Evolutionary conservation across 2,329 filamentous ascomycete species (phyloP), one percentile per base, ranked within the genome.

Genomic region (Colletotrichum sojae): DNA sequence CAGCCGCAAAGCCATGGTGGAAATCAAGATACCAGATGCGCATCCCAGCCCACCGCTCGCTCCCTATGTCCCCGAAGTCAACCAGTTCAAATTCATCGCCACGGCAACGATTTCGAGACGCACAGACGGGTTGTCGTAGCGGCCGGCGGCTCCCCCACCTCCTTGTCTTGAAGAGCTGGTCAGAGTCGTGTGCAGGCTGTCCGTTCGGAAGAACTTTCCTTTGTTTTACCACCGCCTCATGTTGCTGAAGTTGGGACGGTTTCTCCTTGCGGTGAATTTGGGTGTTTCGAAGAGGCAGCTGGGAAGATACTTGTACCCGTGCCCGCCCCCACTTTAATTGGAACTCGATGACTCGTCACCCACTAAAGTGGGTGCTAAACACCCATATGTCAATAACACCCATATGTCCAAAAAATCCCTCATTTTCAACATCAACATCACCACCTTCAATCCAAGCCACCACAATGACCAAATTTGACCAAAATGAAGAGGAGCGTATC

Each of bases 51-150:
- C 64, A 1, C 67, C 67, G 4, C 25, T 63, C 5, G 56, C 67
- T 5, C 67, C 67, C 3, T 69, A 46, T 16, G 36, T 69, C 9
- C 67, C 67, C 9, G 62, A 62, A 5, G 63, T 69, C 18, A 15
- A 69, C 25, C 67, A 67, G 22, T 69, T 69, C 56, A 43, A 67
- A 45, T 69, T 66, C 62, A 69, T 69, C 45, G 67, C 67, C 51
- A 69, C 67, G 31, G 63, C 67, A 45, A 66, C 67, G 20, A 67
- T 69, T 27, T 69, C 67, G 25, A 60, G 45, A n/a, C 67, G 67
- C 62, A 69, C 67, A n/a, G 67, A 69, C 55, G 67, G 67, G 0
- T 31, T 69, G 20, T 69, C 67, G 16, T 69, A 69, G 48, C 40
- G 48, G 36, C 16, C 36, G 12, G n/a, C 12, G 27, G 12, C 45